phyloP scores from a whole-genome alignment of 2,329 filamentous ascomycete species.

The Sporothrix protearum region DNA sequence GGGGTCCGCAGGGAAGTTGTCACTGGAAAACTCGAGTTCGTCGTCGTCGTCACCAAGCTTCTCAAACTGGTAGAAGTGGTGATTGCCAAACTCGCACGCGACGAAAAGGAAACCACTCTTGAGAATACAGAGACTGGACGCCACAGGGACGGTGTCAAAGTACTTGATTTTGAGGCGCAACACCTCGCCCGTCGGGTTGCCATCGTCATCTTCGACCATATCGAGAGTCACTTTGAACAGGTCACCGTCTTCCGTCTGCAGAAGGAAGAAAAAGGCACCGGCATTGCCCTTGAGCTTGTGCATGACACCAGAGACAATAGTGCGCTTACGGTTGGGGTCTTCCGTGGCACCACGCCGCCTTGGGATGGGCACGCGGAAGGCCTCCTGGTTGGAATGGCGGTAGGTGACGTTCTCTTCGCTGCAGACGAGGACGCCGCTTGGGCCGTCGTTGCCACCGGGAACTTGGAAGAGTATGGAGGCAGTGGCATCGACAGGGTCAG shows the following conservation, averaged over 20 bases:
- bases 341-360: conserved; percentile 82
- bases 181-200: conserved; percentile 76
- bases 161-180: conserved; percentile 88
- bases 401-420: conserved; percentile 94
- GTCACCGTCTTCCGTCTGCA: conserved; percentile 97
- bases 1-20: conserved; percentile 74
- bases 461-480: conserved; percentile 92
- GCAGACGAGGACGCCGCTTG: conserved; percentile 92
- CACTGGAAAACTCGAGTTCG: conserved; percentile 80
- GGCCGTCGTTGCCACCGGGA: conserved; percentile 87
- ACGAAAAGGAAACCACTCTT: conserved; percentile 95
- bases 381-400: conserved; percentile 89
- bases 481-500: conserved; percentile 85
- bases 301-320: conserved; percentile 88
- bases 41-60: conserved; percentile 95
- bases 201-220: conserved; percentile 77
- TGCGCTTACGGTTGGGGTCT: conserved; percentile 84
- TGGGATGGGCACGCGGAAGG: conserved; percentile 85
- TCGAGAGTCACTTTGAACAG: conserved; percentile 95
- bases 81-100: conserved; percentile 87
- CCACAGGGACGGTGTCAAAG: conserved; percentile 91
- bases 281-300: conserved; percentile 81
- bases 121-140: conserved; percentile 82
- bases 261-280: conserved; percentile 92
- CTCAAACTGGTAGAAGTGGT: conserved; percentile 94